Conservation (phyloP, 345 rosid species). For the Pistacia integerrima region DNA sequence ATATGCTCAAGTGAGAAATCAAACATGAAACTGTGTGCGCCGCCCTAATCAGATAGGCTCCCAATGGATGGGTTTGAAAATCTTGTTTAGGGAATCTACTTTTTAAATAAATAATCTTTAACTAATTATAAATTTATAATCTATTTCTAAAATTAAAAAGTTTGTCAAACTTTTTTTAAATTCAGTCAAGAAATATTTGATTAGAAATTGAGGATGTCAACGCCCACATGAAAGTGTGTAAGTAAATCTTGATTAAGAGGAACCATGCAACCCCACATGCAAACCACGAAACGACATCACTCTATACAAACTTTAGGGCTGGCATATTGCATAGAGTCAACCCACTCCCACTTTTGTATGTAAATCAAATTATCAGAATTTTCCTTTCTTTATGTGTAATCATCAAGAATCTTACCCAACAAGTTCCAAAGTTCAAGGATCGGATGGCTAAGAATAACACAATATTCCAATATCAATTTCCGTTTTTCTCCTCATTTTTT, state of each 20-base stretch:
- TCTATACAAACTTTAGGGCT: not conserved
- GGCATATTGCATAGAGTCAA: conserved; percentile 1
- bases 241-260: not conserved
- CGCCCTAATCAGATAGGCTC: too few species aligned
- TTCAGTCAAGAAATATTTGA: too few species aligned
- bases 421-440: conserved; percentile 17
- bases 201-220: not conserved
- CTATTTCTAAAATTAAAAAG: too few species aligned
- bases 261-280: not conserved
- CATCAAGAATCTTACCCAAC: conserved; percentile 22
- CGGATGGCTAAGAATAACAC: not conserved
- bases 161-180: too few species aligned
- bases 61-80: too few species aligned
- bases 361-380: too few species aligned
- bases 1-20: too few species aligned
- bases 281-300: conserved; percentile 13
- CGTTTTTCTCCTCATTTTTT: too few species aligned
- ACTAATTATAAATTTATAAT: too few species aligned
- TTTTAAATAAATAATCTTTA: too few species aligned
- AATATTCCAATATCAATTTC: not conserved
- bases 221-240: not conserved
- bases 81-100: too few species aligned
- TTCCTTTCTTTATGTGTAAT: not conserved
- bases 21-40: too few species aligned
- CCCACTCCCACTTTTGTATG: conserved; percentile 19